Percentiles rank a stretch among this genome's conserved stretches.
phyloP scores from a whole-genome alignment of 2,329 filamentous ascomycete species.

The Zelopaecilomyces penicillatus region DNA sequence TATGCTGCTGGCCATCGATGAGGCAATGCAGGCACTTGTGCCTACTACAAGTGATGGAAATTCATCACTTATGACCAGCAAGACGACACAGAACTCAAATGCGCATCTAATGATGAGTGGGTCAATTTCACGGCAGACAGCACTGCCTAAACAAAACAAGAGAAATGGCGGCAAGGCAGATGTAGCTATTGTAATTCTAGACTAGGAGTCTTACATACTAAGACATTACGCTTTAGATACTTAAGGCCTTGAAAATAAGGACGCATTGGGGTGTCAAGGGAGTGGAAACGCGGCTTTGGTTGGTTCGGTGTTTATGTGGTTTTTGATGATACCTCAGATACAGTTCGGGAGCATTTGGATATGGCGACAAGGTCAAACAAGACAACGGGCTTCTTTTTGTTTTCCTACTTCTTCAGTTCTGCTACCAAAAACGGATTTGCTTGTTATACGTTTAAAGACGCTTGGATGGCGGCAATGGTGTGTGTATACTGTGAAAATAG shows the following conservation, averaged over 20 bases:
- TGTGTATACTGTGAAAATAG: background rate
- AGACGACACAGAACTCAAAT: background rate
- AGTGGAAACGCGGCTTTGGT: background rate
- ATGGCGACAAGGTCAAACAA: too few relatives aligned
- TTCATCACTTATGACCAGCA: background rate
- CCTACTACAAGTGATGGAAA: background rate
- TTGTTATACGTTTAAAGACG: too few relatives aligned
- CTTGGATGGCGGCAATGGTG: background rate
- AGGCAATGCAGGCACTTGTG: slow-evolving; percentile 30
- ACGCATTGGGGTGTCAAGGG: too few relatives aligned
- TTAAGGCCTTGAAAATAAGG: background rate
- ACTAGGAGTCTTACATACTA: slow-evolving; percentile 1
- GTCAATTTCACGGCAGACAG: background rate
- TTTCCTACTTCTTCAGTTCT: background rate
- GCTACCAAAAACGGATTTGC: background rate
- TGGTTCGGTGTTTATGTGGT: background rate
- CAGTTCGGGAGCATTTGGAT: background rate
- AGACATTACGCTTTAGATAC: too few relatives aligned
- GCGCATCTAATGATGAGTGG: background rate
- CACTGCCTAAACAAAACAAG: background rate
- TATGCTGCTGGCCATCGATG: slow-evolving; percentile 40
- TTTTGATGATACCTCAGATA: slow-evolving; percentile 24
- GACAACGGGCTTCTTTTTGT: background rate
- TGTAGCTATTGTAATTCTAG: slow-evolving; percentile 9
- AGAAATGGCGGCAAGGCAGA: background rate